These are phyloP conservation scores for Monilinia fructicola DNA, from an alignment of 2,329 filamentous ascomycete genomes.

Conservation along the genomic window DNA sequence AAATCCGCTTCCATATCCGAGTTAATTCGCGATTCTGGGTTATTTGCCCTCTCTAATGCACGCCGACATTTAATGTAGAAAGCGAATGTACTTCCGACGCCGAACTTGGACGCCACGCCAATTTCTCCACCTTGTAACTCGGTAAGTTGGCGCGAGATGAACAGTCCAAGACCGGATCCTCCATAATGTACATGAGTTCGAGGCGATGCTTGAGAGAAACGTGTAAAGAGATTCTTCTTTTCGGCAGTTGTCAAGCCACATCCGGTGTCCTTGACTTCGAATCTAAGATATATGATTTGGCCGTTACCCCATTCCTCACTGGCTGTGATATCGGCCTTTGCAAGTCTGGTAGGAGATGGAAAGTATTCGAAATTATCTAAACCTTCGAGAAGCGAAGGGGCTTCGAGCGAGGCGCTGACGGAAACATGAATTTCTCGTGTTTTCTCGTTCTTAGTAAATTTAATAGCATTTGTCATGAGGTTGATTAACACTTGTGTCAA, in stretches of 20 bases:
- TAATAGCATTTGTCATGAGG: slow-evolving; percentile 76
- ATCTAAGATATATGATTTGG: slow-evolving; percentile 64
- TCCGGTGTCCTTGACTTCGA: slow-evolving; percentile 75
- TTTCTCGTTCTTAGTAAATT: slow-evolving; percentile 69
- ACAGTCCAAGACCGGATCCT: slow-evolving; percentile 74
- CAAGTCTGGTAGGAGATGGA: slow-evolving; percentile 34
- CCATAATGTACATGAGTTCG: slow-evolving; percentile 77
- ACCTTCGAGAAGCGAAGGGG: slow-evolving; percentile 45
- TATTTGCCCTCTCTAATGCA: slow-evolving; percentile 14
- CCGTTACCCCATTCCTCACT: slow-evolving; percentile 40
- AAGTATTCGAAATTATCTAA: slow-evolving; percentile 28
- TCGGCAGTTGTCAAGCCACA: slow-evolving; percentile 69
- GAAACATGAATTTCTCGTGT: slow-evolving; percentile 54
- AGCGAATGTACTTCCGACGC: slow-evolving; percentile 71
- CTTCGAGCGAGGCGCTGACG: slow-evolving; percentile 27
- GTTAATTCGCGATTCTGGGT: slow-evolving; percentile 6
- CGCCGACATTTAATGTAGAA: slow-evolving; percentile 65
- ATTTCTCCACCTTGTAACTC: slow-evolving; percentile 80
- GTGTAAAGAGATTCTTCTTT: slow-evolving; percentile 71
- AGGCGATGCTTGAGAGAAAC: slow-evolving; percentile 75
- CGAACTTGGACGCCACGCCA: slow-evolving; percentile 65
- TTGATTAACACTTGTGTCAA: slow-evolving; percentile 80
- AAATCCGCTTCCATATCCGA: slow-evolving; percentile 18
- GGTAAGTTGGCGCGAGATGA: slow-evolving; percentile 75
- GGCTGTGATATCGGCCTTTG: slow-evolving; percentile 29